Conservation (phyloP, 1,284 basidiomycete species). For the Pascua sp. region DNA sequence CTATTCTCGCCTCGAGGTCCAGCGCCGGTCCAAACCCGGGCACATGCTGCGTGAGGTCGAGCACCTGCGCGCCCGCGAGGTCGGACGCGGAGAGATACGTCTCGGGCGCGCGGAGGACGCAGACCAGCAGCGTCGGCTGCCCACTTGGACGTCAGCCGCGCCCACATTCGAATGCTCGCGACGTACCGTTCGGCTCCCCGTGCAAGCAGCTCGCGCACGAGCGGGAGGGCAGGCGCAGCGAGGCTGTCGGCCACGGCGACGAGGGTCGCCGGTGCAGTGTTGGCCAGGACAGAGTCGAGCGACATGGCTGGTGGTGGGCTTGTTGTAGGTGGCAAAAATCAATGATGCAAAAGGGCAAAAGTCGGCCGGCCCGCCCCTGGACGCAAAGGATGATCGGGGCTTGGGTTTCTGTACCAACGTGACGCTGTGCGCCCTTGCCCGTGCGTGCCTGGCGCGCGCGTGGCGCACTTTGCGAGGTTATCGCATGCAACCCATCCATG, state of each 20-base stretch:
- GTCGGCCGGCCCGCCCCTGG: too few species aligned
- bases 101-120: conserved; percentile 21
- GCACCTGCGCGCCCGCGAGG: background rate
- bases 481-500: too few species aligned
- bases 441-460: too few species aligned
- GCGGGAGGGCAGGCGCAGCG: conserved; percentile 5
- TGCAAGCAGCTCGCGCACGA: conserved; percentile 6
- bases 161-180: too few species aligned
- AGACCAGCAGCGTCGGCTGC: conserved; percentile 17
- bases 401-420: too few species aligned
- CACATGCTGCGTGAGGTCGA: conserved; percentile 10
- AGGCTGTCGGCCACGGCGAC: conserved; percentile 26
- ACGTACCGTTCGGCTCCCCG: conserved; percentile 6
- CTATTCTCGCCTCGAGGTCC: conserved; percentile 11
- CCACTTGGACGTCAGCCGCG: conserved; percentile 7
- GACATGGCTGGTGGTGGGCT: conserved; percentile 4
- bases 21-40: conserved; percentile 8
- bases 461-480: too few species aligned
- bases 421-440: too few species aligned
- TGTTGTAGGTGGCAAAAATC: too few species aligned
- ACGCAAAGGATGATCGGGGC: too few species aligned
- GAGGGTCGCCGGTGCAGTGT: conserved; percentile 37
- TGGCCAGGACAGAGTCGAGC: conserved; percentile 31
- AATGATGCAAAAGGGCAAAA: too few species aligned
- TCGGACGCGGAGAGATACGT: background rate